A percentile compares a stretch with the other conserved stretches of the same genome.
Evolutionary conservation across 257 asterid genomes (phyloP).

Genomic region (Nicotiana knightiana): DNA sequence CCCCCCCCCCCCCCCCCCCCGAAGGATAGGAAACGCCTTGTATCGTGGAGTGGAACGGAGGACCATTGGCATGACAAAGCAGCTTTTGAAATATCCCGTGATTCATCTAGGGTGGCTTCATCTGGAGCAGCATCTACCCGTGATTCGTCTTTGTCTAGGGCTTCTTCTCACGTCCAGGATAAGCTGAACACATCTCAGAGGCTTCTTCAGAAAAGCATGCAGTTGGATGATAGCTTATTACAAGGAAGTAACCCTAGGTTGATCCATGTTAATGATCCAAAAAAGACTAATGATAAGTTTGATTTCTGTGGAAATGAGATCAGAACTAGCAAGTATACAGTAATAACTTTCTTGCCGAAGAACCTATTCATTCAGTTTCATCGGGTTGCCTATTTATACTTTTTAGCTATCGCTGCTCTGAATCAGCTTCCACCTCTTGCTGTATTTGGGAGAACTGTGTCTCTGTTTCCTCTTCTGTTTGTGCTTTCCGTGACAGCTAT

Average conservation of each 20-base stretch:
- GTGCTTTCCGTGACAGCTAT: slow-evolving; percentile 92
- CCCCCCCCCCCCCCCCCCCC: background rate
- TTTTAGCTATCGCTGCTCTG: slow-evolving; percentile 79
- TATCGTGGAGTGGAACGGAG: slow-evolving; percentile 80
- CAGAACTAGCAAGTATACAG: slow-evolving; percentile 83
- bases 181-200: slow-evolving; percentile 39
- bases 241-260: slow-evolving; percentile 68
- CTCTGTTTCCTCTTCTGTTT: slow-evolving; percentile 89
- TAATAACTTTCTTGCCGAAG: slow-evolving; percentile 78
- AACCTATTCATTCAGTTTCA: slow-evolving; percentile 88
- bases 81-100: slow-evolving; percentile 48
- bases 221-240: slow-evolving; percentile 48
- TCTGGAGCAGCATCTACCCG: slow-evolving; percentile 13
- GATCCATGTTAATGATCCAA: slow-evolving; percentile 73
- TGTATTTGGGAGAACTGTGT: slow-evolving; percentile 91
- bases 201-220: slow-evolving; percentile 68
- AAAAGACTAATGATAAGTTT: slow-evolving; percentile 53
- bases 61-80: slow-evolving; percentile 41
- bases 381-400: slow-evolving; percentile 90
- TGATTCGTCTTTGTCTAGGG: background rate
- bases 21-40: slow-evolving; percentile 43
- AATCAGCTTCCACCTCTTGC: slow-evolving; percentile 99
- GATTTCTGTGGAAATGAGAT: slow-evolving; percentile 84
- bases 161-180: slow-evolving; percentile 33
- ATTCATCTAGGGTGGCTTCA: slow-evolving; percentile 21